Base-by-base conservation (phyloP, 768 basidiomycete species). In the Tephrocybe rancida region DNA sequence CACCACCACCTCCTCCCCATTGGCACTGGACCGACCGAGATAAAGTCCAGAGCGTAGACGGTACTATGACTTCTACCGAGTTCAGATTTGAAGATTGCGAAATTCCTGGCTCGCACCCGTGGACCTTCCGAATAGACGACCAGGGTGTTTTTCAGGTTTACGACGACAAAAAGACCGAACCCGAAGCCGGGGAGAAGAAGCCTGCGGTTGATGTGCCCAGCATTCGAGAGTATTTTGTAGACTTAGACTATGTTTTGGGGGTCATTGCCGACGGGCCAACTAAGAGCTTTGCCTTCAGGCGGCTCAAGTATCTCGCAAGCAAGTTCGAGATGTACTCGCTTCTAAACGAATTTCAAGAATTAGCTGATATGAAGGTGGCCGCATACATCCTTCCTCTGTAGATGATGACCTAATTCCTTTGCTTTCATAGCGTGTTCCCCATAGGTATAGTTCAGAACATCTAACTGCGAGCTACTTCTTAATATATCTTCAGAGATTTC, bases 181-280 rank as follows among this genome's bases (percentile, higher is more conserved):
- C 60, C 11, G 57, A 64, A 55, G 70, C 63, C 22, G 59, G 66
- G 47, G 71, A 72, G 18, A 75, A 72, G 44, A 79, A 78, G 46
- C 92, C 93, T 0, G 70, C 84, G 0, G 95, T 88, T 64, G 80
- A 86, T 52, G 80, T 96, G 6, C 95, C 95, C 2, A 86, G 80
- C 42, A 88, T 98, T 45, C 81, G 90, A 56, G 97, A 99, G 67
- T 99, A 98, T 67, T 99, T 97, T 67, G 79, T 94, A 48, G 97
- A 99, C 67, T 83, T 99, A 5, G 96, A 99, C 66, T 93, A 87
- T 65, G 80, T 98, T 13, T 81, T 98, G 1, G 77, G 81, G 3
- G 93, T 98, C 57, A 97, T 98, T 50, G 83, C 94, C 1, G 93
- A 97, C 67, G 97, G 97, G 0, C 97, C 97, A 0, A 87, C 94